phyloP scores from a whole-genome alignment of 768 basidiomycete species.

The Mycena sanguinolenta region DNA sequence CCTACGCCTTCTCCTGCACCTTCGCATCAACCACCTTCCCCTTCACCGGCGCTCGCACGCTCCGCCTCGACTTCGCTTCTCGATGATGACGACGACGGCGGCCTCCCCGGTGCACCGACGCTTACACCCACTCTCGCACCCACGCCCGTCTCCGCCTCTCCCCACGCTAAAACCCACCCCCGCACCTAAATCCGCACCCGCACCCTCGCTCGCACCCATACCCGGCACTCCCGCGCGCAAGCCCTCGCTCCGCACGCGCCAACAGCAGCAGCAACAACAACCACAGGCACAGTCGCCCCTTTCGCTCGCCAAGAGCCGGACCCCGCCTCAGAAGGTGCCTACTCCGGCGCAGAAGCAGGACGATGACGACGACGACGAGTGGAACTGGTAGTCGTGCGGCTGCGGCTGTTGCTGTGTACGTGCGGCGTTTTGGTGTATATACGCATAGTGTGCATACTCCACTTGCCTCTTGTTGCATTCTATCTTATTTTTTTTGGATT shows the following conservation, averaged over 20 bases:
- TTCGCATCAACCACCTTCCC: conserved; percentile 44
- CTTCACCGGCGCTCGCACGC: not conserved
- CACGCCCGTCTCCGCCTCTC: too few relatives aligned
- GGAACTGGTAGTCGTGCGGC: conserved; percentile 80
- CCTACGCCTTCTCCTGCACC: conserved; percentile 40
- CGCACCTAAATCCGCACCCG: conserved; percentile 33
- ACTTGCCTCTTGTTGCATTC: too few relatives aligned
- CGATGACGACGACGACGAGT: conserved; percentile 59
- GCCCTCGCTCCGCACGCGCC: conserved; percentile 5
- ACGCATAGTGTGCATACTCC: too few relatives aligned
- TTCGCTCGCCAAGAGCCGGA: conserved; percentile 18
- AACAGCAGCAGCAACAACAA: conserved; percentile 3
- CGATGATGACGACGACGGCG: conserved; percentile 55
- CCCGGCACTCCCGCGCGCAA: conserved; percentile 48
- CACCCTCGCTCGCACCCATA: conserved; percentile 52
- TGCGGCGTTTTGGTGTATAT: too few relatives aligned
- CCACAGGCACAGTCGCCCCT: conserved; percentile 39
- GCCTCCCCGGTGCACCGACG: too few relatives aligned
- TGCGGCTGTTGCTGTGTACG: too few relatives aligned
- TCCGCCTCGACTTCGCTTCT: conserved; percentile 40
- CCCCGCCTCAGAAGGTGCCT: conserved; percentile 18
- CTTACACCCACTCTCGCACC: too few relatives aligned
- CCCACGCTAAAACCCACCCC: too few relatives aligned
- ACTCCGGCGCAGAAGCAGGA: conserved; percentile 16
- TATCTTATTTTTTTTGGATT: too few relatives aligned